Evolutionary conservation across 306 rosid species (phyloP), one percentile per base, ranked within the genome.

Genomic region (Quercus robur): DNA sequence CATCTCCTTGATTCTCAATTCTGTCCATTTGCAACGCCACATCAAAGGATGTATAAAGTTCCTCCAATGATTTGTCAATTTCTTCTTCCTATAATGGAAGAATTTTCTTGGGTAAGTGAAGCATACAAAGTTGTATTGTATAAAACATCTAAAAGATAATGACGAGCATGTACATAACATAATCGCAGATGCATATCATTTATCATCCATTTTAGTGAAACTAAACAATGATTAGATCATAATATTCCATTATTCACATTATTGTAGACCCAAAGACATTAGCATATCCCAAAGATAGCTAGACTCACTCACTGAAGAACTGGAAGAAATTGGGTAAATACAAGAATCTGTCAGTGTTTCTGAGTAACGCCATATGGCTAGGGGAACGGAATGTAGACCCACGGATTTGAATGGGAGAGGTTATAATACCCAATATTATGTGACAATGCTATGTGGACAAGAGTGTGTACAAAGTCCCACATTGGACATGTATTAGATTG

Each of bases 21-120:
- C 98, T 49, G 91, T 81, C 99, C 99, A 95, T 85, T 88, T 91
- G 85, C 92, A 93, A 54, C 95, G 91, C 99, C 99, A 93, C 89
- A 88, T 90, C 74, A 93, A 77, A 73, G 98, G 99, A 23, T 88
- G 89, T 78, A 95, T 85, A 69, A 80, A 93, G 84, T 69, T 90
- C 87, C 92, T 88, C 99, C 98, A 95, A 51, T 91, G 96, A 85
- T 89, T 89, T 13, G 99, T 91, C 88, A 93, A 74, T 84, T 87
- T 94, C 86, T 86, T 88, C 89, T 89, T 94, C 90, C 97, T 94
- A 78, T 77, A 81, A 70, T 41, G 28, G 79, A 82, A 56, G 71
- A 74, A 78, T 63, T 63, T 63, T 35, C 52, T 35, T 33, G 72
- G 25, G 52, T 35, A 28, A 64, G 46, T 30, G 78, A 83, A 58